phyloP scores from a whole-genome alignment of 2,329 filamentous ascomycete species.

The Claviceps africana region DNA sequence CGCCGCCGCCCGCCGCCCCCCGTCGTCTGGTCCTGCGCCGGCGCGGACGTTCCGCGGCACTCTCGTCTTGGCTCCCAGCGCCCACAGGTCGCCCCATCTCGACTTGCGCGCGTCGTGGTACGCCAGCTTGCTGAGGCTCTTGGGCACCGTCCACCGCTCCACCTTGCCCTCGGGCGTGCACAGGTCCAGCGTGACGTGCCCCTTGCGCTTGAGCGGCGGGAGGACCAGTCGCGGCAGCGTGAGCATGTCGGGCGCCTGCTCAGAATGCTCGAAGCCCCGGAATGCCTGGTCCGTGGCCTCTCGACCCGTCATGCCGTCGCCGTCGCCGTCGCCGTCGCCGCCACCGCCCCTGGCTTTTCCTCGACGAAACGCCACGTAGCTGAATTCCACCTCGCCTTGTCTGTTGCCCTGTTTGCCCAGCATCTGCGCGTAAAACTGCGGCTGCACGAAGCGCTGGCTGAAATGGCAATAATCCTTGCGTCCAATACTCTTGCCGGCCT shows the following conservation, averaged over 20 bases:
- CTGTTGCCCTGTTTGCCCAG: conserved; percentile 57
- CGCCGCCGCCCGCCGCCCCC: conserved; percentile 28
- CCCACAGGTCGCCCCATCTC: conserved; percentile 89
- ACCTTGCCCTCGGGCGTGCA: conserved; percentile 77
- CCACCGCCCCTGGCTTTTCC: conserved; percentile 33
- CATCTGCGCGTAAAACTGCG: conserved; percentile 66
- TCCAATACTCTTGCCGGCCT: conserved; percentile 53
- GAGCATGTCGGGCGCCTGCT: conserved; percentile 38
- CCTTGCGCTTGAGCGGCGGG: conserved; percentile 71
- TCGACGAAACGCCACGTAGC: conserved; percentile 73
- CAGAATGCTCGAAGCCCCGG: conserved; percentile 48
- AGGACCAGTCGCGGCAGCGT: conserved; percentile 66
- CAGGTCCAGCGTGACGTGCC: conserved; percentile 79
- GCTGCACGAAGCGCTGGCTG: conserved; percentile 73
- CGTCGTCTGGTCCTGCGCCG: conserved; percentile 36
- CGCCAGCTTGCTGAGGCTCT: conserved; percentile 64
- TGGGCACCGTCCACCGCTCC: conserved; percentile 87
- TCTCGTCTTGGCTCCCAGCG: conserved; percentile 80
- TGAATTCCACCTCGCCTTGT: conserved; percentile 83
- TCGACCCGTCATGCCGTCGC: conserved; percentile 34
- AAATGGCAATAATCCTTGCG: conserved; percentile 90
- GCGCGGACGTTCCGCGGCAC: conserved; percentile 46
- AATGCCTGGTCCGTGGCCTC: conserved; percentile 54
- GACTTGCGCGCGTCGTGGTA: conserved; percentile 89
- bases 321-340: not conserved